Base-by-base conservation (phyloP, 2,329 filamentous ascomycete genomes). In the Fusarium piperis region DNA sequence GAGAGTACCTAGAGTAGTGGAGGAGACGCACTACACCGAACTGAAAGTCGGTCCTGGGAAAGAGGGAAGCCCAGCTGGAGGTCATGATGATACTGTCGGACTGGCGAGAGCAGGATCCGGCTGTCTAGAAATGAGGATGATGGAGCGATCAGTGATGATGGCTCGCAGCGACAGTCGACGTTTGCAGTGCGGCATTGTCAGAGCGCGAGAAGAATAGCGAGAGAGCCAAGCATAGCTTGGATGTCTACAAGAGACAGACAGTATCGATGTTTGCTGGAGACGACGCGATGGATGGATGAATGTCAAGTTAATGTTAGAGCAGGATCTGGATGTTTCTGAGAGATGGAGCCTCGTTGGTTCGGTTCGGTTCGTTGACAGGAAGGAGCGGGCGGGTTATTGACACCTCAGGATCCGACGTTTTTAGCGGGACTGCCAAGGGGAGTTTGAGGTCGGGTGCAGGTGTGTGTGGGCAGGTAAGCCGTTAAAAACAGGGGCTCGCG, bases 181-280 rank as follows among this genome's bases (percentile, higher is more conserved):
- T 58, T 52, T 65, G 60, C 48, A 38, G 16, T 53, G 59, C 56
- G 55, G 64, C 71, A 73, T 73, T 18, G 71, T 61, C 59, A 74
- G 46, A 16, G 57, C 59, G 30, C 60, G 39, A 51, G 26, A 20
- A 28, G 11, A 18, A 30, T 20, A 36, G 32, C 35, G 4, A 41
- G 28, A 41, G 28, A 15, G 30, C 12, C 16, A 56, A 62, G 62
- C 71, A 73, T 74, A 7, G 53, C 46, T 52, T 16, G 18, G 33
- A 10, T 20, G 51, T 13, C 30, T 23, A 18, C 23, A 23, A 56
- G 52, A 38, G 52, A 23, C 18, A 35, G 30, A 15, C 20, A 28
- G 10, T 20, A 32, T 26, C 23, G 23, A 5, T 23, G 23, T 23
- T 23, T 13, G n/a, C n/a, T 10, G 57, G 41, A 9, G 38, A n/a